Percentiles rank a stretch among this genome's conserved stretches.
These are phyloP conservation scores for Pseudogymnoascus sp. DNA, from an alignment of 2,329 filamentous ascomycete genomes.

Conservation along the genomic window DNA sequence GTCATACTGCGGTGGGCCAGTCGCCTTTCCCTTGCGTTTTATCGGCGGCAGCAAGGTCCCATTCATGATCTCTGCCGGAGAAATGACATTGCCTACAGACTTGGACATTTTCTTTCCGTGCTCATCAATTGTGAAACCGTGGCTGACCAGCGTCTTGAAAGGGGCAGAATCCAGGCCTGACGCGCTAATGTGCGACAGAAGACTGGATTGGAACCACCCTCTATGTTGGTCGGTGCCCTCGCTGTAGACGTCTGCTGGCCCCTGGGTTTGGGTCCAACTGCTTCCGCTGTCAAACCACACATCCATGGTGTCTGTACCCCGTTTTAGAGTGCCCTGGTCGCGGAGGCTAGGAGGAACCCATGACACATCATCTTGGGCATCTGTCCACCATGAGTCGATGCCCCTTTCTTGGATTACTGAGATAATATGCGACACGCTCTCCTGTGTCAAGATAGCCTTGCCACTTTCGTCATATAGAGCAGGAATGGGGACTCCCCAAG, in stretches of 20 bases:
- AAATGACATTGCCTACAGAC: constrained; percentile 82
- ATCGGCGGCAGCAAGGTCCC: constrained; percentile 68
- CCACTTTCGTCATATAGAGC: constrained; percentile 71
- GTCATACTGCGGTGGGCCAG: constrained; percentile 45
- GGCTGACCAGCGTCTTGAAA: constrained; percentile 85
- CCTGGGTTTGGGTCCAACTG: constrained; percentile 64
- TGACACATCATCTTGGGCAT: constrained; percentile 62
- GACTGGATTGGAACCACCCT: constrained; percentile 96
- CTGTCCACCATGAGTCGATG: constrained; percentile 92
- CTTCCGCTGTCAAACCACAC: constrained; percentile 99
- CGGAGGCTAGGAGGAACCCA: constrained; percentile 67
- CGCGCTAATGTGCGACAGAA: constrained; percentile 67
- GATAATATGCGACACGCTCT: constrained; percentile 80
- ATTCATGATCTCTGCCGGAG: constrained; percentile 75
- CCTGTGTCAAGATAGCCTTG: constrained; percentile 69
- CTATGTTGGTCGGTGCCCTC: constrained; percentile 95
- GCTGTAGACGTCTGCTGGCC: constrained; percentile 75
- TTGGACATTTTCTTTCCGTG: constrained; percentile 98
- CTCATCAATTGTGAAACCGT: constrained; percentile 87
- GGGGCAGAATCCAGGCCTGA: constrained; percentile 48
- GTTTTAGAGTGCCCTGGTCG: constrained; percentile 49
- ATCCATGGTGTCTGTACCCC: constrained; percentile 95
- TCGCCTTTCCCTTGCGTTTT: constrained; percentile 49
- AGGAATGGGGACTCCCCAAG: constrained; percentile 95
- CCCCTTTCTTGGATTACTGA: constrained; percentile 67